Conservation (phyloP, 106 monocot species). For the Platanthera guangdongensis region DNA sequence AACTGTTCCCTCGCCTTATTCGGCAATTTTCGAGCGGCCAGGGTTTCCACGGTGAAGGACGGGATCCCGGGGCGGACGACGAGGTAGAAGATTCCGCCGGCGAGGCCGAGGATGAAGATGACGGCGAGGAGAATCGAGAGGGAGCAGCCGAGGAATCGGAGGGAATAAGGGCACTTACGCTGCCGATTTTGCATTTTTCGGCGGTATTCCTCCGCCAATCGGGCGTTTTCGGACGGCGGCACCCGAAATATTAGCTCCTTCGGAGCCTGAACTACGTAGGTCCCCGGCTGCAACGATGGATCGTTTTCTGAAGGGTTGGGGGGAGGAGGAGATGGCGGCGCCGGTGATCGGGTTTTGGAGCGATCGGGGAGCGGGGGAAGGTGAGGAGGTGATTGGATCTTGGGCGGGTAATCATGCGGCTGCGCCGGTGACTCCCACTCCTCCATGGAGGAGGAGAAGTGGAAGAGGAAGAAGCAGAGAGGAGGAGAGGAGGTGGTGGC, state of each 20-base stretch:
- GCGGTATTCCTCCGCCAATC: neutral
- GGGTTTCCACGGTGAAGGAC: neutral
- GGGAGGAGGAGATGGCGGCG: neutral
- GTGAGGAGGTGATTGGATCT: neutral
- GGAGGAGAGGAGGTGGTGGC: too few species aligned
- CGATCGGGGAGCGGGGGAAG: neutral
- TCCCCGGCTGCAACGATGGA: neutral
- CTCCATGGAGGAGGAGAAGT: neutral
- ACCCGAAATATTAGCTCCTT: slow-evolving; percentile 13
- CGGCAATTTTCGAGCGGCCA: neutral
- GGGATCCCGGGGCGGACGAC: neutral
- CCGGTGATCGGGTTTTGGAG: neutral
- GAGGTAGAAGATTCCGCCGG: neutral
- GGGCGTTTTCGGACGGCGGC: slow-evolving; percentile 6
- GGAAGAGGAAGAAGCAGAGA: too few species aligned
- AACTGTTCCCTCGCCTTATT: neutral
- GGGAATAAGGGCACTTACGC: neutral
- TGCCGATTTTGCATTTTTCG: neutral
- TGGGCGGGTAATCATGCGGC: too few species aligned
- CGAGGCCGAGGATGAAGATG: neutral
- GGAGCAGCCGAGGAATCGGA: neutral
- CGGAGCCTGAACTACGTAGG: slow-evolving; percentile 8
- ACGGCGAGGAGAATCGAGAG: neutral
- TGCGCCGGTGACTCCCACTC: neutral
- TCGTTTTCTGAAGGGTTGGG: neutral